Base-by-base conservation (phyloP, 2,329 filamentous ascomycete genomes). In the Fusarium anguioides region DNA sequence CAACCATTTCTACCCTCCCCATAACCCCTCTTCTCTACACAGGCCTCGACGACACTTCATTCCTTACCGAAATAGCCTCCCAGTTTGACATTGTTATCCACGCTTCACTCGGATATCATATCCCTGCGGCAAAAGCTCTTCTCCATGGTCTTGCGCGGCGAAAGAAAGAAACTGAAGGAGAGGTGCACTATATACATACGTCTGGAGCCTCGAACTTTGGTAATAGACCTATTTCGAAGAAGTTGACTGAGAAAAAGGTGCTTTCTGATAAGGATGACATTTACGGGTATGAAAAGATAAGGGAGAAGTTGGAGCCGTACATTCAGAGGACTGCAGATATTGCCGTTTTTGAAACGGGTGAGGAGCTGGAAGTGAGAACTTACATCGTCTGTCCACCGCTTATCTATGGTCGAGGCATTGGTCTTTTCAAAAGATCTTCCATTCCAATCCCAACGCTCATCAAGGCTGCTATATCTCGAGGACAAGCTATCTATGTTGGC, bases 181-280 rank as follows among this genome's bases (percentile, higher is more conserved):
- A 49, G 3, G 47, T 54, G 1, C 40, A 61, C 4, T 61, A 61
- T 4, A 35, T 61, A 8, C 58, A 61, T 27, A 61, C 45, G 29
- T 61, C 58, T 8, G 56, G 58, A 2, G 47, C 56, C 4, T 61
- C 58, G 1, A 61, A 61, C 17, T 41, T 61, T 33, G 41, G 56
- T 2, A 42, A 61, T 1, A 27, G 29, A 1, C 56, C 56, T 26
- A n/a, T 54, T 8, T 61, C 58, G 0, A 31, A 31, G 6, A n/a
- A 14, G 6, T 45, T 61, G 10, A 20, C 21, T 4, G 56, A 47
- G 24, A 27, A 21, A 0, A 45, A 17, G 1, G 24, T 20, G 1
- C 55, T 61, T n/a, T 61, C 47, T 0, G 56, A 61, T 3, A 55
- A 42, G 7, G 56, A 60, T 8, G 35, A 48, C 14, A 11, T 60